These are phyloP conservation scores for Atkinsonella texensis DNA, from an alignment of 2,329 filamentous ascomycete species.

Conservation along the genomic window DNA sequence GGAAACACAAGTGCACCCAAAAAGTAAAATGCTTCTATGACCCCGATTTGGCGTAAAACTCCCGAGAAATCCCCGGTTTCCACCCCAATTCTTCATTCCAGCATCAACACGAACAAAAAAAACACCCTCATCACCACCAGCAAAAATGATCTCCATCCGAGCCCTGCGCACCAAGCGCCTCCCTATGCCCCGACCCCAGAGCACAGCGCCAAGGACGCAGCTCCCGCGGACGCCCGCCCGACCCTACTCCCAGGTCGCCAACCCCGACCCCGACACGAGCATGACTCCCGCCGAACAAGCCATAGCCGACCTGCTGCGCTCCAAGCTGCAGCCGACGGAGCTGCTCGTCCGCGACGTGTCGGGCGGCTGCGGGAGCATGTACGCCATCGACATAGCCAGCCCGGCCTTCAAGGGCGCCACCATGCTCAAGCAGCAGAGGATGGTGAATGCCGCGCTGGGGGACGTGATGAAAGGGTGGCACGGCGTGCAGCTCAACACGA, in stretches of 20 bases:
- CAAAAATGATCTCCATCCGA: background rate
- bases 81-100: background rate
- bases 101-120: background rate
- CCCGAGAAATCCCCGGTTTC: background rate
- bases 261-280: slow-evolving; percentile 7
- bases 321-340: slow-evolving; percentile 37
- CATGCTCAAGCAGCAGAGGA: slow-evolving; percentile 70
- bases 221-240: background rate
- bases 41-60: no score
- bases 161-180: no score
- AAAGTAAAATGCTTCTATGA: no score
- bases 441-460: slow-evolving; percentile 64
- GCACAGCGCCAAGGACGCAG: background rate
- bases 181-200: background rate
- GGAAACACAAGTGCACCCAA: no score
- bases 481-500: slow-evolving; percentile 69
- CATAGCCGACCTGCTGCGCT: slow-evolving; percentile 42
- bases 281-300: slow-evolving; percentile 41
- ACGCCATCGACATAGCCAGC: slow-evolving; percentile 67
- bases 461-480: slow-evolving; percentile 75
- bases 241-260: background rate
- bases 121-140: background rate
- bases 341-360: slow-evolving; percentile 66
- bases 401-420: slow-evolving; percentile 56
- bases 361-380: slow-evolving; percentile 80